These are phyloP conservation scores for Aurantiochytrium sp. DNA, from an alignment of 108 stramenopile species.

Conservation along the genomic window DNA sequence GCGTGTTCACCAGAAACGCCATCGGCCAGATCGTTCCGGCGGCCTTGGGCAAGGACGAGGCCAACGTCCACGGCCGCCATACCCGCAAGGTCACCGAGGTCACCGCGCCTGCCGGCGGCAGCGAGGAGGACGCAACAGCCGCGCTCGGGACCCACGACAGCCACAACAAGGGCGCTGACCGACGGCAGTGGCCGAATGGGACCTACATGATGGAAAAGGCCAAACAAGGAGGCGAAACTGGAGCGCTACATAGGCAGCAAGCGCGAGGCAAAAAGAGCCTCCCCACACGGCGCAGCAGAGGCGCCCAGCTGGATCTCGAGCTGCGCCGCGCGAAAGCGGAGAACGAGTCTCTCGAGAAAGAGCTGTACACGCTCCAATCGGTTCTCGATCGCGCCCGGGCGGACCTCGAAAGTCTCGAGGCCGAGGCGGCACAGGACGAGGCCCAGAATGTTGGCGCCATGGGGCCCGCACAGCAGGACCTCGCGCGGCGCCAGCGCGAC, in stretches of 20 bases:
- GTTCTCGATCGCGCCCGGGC: not conserved
- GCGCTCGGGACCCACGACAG: not conserved
- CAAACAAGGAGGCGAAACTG: not conserved
- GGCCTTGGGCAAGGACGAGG: not conserved
- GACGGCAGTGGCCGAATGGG: not conserved
- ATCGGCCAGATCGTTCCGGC: not conserved
- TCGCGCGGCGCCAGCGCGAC: not conserved
- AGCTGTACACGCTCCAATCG: not conserved
- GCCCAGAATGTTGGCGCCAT: not conserved
- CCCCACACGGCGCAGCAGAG: not conserved
- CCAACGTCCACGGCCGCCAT: not conserved
- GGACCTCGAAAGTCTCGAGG: not conserved
- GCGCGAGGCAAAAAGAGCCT: not conserved
- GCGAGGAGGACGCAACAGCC: too few relatives aligned
- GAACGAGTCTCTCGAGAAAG: not conserved
- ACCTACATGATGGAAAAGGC: slow-evolving; percentile 25
- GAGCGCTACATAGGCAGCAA: not conserved
- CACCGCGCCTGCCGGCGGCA: not conserved
- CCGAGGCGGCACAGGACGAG: not conserved
- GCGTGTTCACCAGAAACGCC: not conserved
- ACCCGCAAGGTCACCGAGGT: not conserved
- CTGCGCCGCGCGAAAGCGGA: not conserved
- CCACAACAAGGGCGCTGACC: not conserved
- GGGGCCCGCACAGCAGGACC: not conserved
- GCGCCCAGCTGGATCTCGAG: not conserved